These are phyloP conservation scores for Alnus glutinosa DNA, from an alignment of 306 rosid genomes.

Conservation along the genomic window DNA sequence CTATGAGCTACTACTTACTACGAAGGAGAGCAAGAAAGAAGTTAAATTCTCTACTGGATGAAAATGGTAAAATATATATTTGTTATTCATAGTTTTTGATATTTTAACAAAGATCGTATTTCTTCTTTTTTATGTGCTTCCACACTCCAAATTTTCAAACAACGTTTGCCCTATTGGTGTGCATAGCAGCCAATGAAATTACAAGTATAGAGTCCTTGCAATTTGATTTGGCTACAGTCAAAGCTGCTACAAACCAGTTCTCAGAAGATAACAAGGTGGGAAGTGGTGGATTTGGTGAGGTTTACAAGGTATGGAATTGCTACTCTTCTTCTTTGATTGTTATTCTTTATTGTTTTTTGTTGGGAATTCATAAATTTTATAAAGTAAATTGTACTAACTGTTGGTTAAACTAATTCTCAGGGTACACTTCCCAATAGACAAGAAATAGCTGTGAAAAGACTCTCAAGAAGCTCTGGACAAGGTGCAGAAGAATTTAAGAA, in stretches of 20 bases:
- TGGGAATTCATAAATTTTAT: too few relatives aligned
- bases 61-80: neutral
- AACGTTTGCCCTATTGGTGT: too few relatives aligned
- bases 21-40: neutral
- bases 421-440: constrained; percentile 26
- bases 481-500: constrained; percentile 33
- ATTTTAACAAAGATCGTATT: too few relatives aligned
- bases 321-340: too few relatives aligned
- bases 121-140: neutral
- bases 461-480: constrained; percentile 29
- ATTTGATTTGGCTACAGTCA: constrained; percentile 12
- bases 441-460: constrained; percentile 34
- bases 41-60: neutral
- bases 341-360: too few relatives aligned
- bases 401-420: neutral
- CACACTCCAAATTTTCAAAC: too few relatives aligned
- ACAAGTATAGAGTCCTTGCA: constrained; percentile 6
- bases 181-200: neutral
- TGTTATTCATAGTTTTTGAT: too few relatives aligned
- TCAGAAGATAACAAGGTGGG: constrained; percentile 23
- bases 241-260: constrained; percentile 30
- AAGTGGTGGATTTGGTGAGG: constrained; percentile 37
- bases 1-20: neutral
- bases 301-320: constrained; percentile 19
- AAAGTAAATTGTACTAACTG: too few relatives aligned